Evolutionary conservation across 805 yeast species (phyloP), one percentile per base, ranked within the genome.

Genomic region (Vanderwaltozyma yarrowii): DNA sequence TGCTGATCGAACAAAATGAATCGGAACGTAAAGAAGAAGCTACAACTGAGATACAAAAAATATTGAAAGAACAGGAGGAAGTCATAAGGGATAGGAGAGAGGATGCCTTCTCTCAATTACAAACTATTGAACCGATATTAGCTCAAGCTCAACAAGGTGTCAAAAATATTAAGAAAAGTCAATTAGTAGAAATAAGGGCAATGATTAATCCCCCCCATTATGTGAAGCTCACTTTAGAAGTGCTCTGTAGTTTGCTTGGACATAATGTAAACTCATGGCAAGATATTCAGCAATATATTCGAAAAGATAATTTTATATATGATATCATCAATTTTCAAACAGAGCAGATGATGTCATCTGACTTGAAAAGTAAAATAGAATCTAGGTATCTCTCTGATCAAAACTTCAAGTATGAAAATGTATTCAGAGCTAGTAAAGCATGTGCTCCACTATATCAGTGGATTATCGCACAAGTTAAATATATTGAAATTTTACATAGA

Each of bases 161-260:
- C n/a, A 81, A 82, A 46, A 82, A 85, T 49, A 89, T 89, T 44
- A 86, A 87, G 59, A 89, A 89, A 55, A 94, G 84, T 43, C 96
- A 89, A 52, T 65, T 89, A 30, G 83, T 94, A 1, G 97, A 89
- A 58, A 65, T 89, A 21, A 66, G 95, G 51, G 79, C 95, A 12
- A 83, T 89, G 94, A 61, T 74, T 6, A 85, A 85, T 42, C 97
- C 97, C 0, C 97, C 97, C 0, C 80, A 76, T 8, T 79, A 92
- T 0, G 89, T 89, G 5, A 86, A 84, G 49, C 56, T 82, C 50
- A 78, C 95, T 0, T 62, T 89, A 65, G 96, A 89, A 50, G 80
- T 95, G 3, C 95, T 89, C 0, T 86, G 96, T 58, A 66, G 73
- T 4, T 57, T 89, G n/a, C 58, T 89, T 8, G 96, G 96, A 0